Evolutionary conservation across 106 monocot genomes (phyloP).

Genomic region (Allium fistulosum): DNA sequence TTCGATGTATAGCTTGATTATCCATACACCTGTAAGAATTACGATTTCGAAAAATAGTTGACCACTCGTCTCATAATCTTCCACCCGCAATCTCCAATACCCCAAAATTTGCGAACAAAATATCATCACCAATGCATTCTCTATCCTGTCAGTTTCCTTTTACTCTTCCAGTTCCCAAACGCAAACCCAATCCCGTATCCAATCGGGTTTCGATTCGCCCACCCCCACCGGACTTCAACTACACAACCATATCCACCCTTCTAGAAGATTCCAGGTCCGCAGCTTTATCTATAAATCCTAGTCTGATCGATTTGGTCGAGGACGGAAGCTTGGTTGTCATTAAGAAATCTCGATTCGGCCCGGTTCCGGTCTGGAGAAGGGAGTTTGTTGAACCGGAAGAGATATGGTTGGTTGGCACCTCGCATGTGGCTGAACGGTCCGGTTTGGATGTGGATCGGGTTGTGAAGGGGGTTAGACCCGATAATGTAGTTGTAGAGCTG

Average conservation of each 20-base stretch:
- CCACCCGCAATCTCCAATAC: too few species aligned
- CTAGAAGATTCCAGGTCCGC: slow-evolving; percentile 37
- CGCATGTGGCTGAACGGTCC: slow-evolving; percentile 63
- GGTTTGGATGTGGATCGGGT: slow-evolving; percentile 62
- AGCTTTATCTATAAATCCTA: slow-evolving; percentile 37
- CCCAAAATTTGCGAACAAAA: too few species aligned
- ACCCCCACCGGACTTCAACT: slow-evolving; percentile 69
- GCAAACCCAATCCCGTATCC: slow-evolving; percentile 3
- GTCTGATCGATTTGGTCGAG: slow-evolving; percentile 60
- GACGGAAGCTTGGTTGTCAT: slow-evolving; percentile 55
- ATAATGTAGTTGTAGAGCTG: slow-evolving; percentile 90
- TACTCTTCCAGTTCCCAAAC: slow-evolving; percentile 3
- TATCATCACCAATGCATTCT: not conserved
- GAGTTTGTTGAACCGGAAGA: slow-evolving; percentile 79
- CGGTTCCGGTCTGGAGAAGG: slow-evolving; percentile 69
- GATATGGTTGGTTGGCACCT: slow-evolving; percentile 83
- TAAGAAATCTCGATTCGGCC: slow-evolving; percentile 60
- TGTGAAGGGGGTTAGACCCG: slow-evolving; percentile 53
- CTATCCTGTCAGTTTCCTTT: not conserved
- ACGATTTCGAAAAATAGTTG: too few species aligned
- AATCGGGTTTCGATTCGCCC: slow-evolving; percentile 37
- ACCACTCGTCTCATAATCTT: too few species aligned
- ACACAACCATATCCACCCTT: slow-evolving; percentile 47
- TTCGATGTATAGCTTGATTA: too few species aligned
- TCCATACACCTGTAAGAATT: too few species aligned